These are phyloP conservation scores for Dendrobium officinale DNA, from an alignment of 106 monocot species.

Conservation along the genomic window DNA sequence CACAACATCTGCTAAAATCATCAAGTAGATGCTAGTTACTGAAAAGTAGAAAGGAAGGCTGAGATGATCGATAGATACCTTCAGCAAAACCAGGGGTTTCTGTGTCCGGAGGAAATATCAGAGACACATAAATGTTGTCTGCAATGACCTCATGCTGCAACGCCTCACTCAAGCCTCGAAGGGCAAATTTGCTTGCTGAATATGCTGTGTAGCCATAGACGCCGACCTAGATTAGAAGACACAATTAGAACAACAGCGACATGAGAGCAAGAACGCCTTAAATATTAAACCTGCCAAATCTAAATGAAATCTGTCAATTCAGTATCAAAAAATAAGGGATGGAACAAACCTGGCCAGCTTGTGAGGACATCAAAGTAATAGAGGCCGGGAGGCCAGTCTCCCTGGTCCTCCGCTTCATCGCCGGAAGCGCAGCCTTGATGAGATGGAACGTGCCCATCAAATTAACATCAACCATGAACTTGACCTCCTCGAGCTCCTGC, in stretches of 20 bases:
- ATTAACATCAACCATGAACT: constrained; percentile 73
- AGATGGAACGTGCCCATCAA: constrained; percentile 68
- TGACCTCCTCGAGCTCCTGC: constrained; percentile 54
- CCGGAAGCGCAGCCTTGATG: constrained; percentile 72
- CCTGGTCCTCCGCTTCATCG: constrained; percentile 39
- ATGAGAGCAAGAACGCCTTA: neutral
- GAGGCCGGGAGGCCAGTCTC: constrained; percentile 37
- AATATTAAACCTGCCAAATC: neutral
- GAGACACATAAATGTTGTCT: constrained; percentile 67
- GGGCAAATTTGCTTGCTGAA: constrained; percentile 78
- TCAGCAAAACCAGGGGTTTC: constrained; percentile 67
- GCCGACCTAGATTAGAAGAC: constrained; percentile 39
- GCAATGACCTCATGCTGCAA: constrained; percentile 73
- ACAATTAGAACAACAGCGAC: neutral
- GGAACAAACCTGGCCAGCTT: constrained; percentile 71
- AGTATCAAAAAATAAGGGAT: neutral
- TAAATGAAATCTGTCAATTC: neutral
- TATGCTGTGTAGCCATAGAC: constrained; percentile 80
- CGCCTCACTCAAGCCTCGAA: constrained; percentile 64
- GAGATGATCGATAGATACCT: constrained; percentile 24
- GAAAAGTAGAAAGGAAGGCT: neutral
- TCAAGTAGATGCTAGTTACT: neutral
- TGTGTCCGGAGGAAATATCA: constrained; percentile 72
- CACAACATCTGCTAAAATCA: neutral
- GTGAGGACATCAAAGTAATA: constrained; percentile 75